Base-by-base conservation (phyloP, 2,329 filamentous ascomycete genomes). In the Trichoderma citrinoviride region DNA sequence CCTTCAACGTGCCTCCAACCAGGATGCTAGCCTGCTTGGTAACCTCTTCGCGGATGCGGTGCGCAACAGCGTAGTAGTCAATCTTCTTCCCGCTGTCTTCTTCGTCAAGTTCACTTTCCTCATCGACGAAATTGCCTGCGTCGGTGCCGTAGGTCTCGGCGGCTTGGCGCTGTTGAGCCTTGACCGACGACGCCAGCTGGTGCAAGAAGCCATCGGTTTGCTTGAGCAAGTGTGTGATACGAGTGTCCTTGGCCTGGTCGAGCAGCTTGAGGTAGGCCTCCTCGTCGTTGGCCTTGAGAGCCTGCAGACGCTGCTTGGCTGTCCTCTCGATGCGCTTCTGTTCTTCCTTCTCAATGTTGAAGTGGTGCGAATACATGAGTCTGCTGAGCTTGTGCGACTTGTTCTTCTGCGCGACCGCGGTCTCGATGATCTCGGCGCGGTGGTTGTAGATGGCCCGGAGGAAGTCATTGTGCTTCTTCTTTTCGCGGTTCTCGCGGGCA, bases 251-350 rank as follows among this genome's bases (percentile, higher is more conserved):
- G 73, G 95, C 95, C 78, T 99, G 94, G 74, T 96, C 95, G 72
- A 99, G 89, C 74, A 99, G 85, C 79, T 97, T 97, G 79, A 99
- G 87, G 77, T 99, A 99, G 0, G 95, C 96, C 80, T 98, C 95
- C 81, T 99, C 95, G 77, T 99, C 95, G 87, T 99, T 96, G 73
- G 95, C 94, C 81, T 97, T 98, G 76, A 99, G 85, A 67, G 95
- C 95, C 78, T 98, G 94, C 70, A 99, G 88, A 97, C 95, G 95
- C 79, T 99, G 95, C 83, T 99, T 99, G 69, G 95, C 95, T 10
- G 94, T 99, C 69, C 95, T 87, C 81, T 99, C 95, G 70, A 99
- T 91, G 68, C 95, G 91, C 82, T 97, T 98, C 84, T 98, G 94
- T 80, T 99, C 95, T 82, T 99, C 95, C 80, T 97, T 97, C 77